Evolutionary conservation across 306 rosid species (phyloP).

Genomic region (Trifolium repens): DNA sequence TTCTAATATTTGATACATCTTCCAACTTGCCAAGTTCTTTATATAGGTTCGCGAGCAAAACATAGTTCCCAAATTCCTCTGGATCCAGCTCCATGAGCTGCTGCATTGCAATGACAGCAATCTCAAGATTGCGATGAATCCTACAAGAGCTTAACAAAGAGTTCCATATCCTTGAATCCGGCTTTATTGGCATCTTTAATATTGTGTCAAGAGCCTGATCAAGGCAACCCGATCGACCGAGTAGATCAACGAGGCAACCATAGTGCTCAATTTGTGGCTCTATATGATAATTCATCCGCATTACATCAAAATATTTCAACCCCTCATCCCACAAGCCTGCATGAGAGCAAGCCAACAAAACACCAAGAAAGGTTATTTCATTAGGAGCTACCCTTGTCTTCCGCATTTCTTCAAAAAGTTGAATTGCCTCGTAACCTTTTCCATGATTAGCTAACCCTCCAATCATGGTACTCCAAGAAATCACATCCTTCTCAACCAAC

Average conservation of each 20-base stretch:
- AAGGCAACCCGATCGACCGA: conserved; percentile 72
- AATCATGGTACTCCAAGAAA: conserved; percentile 88
- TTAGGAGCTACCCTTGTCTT: conserved; percentile 56
- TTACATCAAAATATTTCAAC: conserved; percentile 60
- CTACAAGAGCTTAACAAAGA: conserved; percentile 76
- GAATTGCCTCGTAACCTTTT: conserved; percentile 61
- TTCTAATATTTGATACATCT: conserved; percentile 66
- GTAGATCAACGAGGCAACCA: conserved; percentile 86
- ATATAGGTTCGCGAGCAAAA: conserved; percentile 73
- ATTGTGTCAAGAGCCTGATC: conserved; percentile 64
- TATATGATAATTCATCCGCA: conserved; percentile 48
- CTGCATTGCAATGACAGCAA: conserved; percentile 67
- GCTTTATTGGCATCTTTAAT: conserved; percentile 67
- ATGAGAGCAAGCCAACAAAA: conserved; percentile 78
- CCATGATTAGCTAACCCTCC: conserved; percentile 79
- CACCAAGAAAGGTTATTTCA: conserved; percentile 72
- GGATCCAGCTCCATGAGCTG: conserved; percentile 73
- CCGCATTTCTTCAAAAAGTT: conserved; percentile 67
- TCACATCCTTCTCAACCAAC: conserved; percentile 62
- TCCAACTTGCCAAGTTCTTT: conserved; percentile 86
- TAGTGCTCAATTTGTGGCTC: conserved; percentile 74
- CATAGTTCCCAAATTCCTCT: conserved; percentile 81
- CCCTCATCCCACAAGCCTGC: conserved; percentile 77
- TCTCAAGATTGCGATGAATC: conserved; percentile 65
- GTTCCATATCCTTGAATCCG: conserved; percentile 87